A percentile compares a stretch with the other conserved stretches of the same genome.
These are phyloP conservation scores for Botrytis hyacinthi DNA, from an alignment of 2,329 filamentous ascomycete species.

Conservation along the genomic window DNA sequence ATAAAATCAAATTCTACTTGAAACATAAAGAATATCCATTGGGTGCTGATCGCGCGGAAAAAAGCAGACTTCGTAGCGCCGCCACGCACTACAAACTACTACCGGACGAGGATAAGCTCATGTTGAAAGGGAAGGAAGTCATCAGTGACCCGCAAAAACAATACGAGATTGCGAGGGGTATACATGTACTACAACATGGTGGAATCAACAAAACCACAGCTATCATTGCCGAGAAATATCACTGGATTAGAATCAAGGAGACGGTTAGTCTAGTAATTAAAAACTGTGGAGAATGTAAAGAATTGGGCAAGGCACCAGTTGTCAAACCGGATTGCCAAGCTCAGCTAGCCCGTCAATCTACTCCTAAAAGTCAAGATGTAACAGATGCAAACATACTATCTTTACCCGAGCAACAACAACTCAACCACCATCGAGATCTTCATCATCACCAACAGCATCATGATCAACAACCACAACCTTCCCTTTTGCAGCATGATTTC, in stretches of 20 bases:
- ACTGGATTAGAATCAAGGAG: constrained; percentile 98
- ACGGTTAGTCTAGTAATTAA: constrained; percentile 93
- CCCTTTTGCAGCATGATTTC: constrained; percentile 14
- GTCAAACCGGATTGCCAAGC: constrained; percentile 29
- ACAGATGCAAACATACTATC: constrained; percentile 32
- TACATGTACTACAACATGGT: constrained; percentile 75
- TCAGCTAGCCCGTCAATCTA: constrained; percentile 20
- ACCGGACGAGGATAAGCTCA: constrained; percentile 64
- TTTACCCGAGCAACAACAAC: constrained; percentile 25
- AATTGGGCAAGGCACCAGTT: constrained; percentile 60
- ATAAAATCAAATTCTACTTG: constrained; percentile 97
- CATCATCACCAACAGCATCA: constrained; percentile 3
- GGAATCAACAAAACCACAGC: constrained; percentile 99
- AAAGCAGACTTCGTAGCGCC: constrained; percentile 87
- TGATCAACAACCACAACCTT: neutral
- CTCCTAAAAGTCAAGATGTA: constrained; percentile 11
- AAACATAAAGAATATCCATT: constrained; percentile 91
- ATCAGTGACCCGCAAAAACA: constrained; percentile 86
- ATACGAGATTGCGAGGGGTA: constrained; percentile 79
- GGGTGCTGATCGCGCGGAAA: constrained; percentile 91
- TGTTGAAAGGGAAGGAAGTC: constrained; percentile 98
- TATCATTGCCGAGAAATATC: constrained; percentile 87
- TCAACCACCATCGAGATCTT: neutral
- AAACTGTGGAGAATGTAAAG: constrained; percentile 87
- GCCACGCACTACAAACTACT: constrained; percentile 92